Evolutionary conservation across 257 asterid species (phyloP), one percentile per base, ranked within the genome.

Genomic region (Nicotiana tomentosiformis): DNA sequence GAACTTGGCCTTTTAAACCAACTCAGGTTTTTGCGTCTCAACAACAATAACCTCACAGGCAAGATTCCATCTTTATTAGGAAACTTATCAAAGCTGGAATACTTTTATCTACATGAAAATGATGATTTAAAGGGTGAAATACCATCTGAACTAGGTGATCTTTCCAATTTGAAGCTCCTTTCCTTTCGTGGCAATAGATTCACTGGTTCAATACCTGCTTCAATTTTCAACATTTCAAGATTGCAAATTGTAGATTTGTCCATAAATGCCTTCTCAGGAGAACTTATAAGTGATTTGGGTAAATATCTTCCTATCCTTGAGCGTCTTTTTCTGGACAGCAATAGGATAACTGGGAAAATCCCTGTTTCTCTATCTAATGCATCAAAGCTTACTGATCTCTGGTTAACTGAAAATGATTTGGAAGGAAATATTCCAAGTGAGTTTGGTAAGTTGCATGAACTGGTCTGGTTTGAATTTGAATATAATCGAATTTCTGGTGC

Each of bases 201-300:
- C 30, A 81, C 86, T 2, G 90, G 90, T 30, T 55, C 78, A 18
- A 64, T 89, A 66, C 90, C 90, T 68, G 79, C 82, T 20, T 79
- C 88, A n/a, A 83, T 89, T n/a, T 88, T 88, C 55, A 88, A 86
- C 80, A 84, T 84, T 65, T 86, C 89, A 33, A 20, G 78, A 2
- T 80, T 87, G 30, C 85, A 83, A 70, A 46, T 84, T 39, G 85
- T 83, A 5, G 88, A 89, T 69, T 57, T 86, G 16, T 88, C 87
- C 6, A 56, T 86, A 68, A 84, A 84, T 57, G 20, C 74, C 80
- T 66, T 89, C 11, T 83, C 88, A 20, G 90, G 92, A 20, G 67
- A 76, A 72, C 84, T 89, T 23, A 87, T 87, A 4, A 67, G 86
- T 23, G n/a, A 76, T 83, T 53, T 83, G 77, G 89, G 89, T 7